phyloP scores from a whole-genome alignment of 768 basidiomycete genomes.

The Amanita muscaria region DNA sequence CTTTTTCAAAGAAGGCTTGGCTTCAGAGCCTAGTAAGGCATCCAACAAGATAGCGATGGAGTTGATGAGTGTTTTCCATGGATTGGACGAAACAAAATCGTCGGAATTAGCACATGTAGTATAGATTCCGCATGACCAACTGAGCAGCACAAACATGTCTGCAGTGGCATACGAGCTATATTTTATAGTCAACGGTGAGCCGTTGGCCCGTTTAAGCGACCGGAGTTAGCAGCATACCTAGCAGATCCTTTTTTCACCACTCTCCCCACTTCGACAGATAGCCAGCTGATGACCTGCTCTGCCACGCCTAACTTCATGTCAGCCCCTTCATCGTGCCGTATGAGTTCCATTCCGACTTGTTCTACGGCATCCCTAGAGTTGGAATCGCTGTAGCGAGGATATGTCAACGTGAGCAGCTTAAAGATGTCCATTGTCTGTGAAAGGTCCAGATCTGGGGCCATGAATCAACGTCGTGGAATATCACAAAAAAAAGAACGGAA shows the following conservation, averaged over 20 bases:
- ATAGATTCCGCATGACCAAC: slow-evolving; percentile 43
- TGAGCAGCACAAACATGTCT: slow-evolving; percentile 60
- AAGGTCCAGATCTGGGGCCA: slow-evolving; percentile 43
- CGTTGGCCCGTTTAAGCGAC: background rate
- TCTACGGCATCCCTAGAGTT: slow-evolving; percentile 66
- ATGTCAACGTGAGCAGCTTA: slow-evolving; percentile 62
- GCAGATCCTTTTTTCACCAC: slow-evolving; percentile 43
- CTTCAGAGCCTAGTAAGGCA: slow-evolving; percentile 41
- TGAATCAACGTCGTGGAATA: too few species aligned
- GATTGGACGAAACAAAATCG: slow-evolving; percentile 35
- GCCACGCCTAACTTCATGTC: slow-evolving; percentile 48
- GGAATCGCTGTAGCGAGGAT: slow-evolving; percentile 70
- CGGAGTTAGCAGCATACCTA: slow-evolving; percentile 49
- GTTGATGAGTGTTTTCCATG: slow-evolving; percentile 44
- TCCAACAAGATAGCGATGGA: slow-evolving; percentile 47
- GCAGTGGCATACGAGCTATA: slow-evolving; percentile 46
- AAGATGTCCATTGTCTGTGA: slow-evolving; percentile 55
- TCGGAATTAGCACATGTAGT: slow-evolving; percentile 37
- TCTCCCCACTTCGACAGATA: slow-evolving; percentile 55
- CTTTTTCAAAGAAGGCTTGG: slow-evolving; percentile 52
- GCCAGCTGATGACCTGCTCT: slow-evolving; percentile 72
- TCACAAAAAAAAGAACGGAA: slow-evolving; percentile 6
- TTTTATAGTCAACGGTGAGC: slow-evolving; percentile 3
- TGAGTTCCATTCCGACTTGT: slow-evolving; percentile 51
- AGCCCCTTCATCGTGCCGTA: slow-evolving; percentile 42